Evolutionary conservation across 2,329 filamentous ascomycete species (phyloP), one percentile per base, ranked within the genome.

Genomic region (Sphaerostilbella broomeana): DNA sequence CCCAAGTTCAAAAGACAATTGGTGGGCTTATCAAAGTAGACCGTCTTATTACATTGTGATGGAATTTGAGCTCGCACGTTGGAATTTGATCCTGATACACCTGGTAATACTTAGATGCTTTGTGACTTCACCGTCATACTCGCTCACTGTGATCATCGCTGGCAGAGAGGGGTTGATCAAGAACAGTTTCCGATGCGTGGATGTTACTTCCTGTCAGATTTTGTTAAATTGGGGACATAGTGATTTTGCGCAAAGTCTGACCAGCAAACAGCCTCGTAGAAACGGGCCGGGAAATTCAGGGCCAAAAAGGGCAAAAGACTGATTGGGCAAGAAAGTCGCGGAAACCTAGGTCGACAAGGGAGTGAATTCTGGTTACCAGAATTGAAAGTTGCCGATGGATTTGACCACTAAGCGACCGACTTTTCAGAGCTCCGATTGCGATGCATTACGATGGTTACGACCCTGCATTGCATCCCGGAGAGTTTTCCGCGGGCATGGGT

Each of bases 1-100:
- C 59, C 4, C 44, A 42, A 0, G 60, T 65, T 6, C 62, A 65
- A 55, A 28, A 28, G 4, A 37, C 42, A 1, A 38, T 51, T 12
- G 34, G 22, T 22, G 40, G 34, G 17, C 38, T 43, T 34, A 18
- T 38, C 26, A 39, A 16, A 6, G 28, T n/a, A 13, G 15, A 30
- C n/a, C 28, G 28, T 10, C 15, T 30, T 9, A 17, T 30, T 30
- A 5, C 8, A 5, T 30, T 30, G 15, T 30, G 9, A 30, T n/a
- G n/a, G n/a, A n/a, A n/a, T n/a, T n/a, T n/a, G n/a, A n/a, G n/a
- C n/a, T n/a, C n/a, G n/a, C n/a, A n/a, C n/a, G n/a, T n/a, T n/a
- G n/a, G n/a, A n/a, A n/a, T n/a, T n/a, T n/a, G n/a, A n/a, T n/a
- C n/a, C n/a, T n/a, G n/a, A n/a, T n/a, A n/a, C n/a, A n/a, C n/a